A percentile compares a stretch with the other conserved stretches of the same genome.
These are phyloP conservation scores for Lyophyllum atratum DNA, from an alignment of 768 basidiomycete species.

Conservation along the genomic window DNA sequence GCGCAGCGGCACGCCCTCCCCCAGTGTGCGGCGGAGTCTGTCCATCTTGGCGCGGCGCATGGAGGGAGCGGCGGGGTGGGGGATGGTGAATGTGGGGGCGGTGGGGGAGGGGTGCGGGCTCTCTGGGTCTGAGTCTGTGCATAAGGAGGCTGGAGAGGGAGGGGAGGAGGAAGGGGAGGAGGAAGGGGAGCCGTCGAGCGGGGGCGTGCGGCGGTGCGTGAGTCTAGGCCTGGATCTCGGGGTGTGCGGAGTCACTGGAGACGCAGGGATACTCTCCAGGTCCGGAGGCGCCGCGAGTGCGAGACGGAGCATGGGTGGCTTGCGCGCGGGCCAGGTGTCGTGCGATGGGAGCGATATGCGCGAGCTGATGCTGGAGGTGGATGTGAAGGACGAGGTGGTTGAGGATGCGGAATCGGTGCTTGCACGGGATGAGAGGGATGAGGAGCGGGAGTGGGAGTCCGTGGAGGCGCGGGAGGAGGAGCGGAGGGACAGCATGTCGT, in stretches of 20 bases:
- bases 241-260: constrained; percentile 20
- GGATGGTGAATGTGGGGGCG: constrained; percentile 38
- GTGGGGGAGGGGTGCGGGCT: constrained; percentile 28
- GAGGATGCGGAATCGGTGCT: constrained; percentile 1
- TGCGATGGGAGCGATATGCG: background rate
- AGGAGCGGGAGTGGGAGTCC: constrained; percentile 19
- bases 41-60: constrained; percentile 63
- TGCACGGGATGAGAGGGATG: constrained; percentile 8
- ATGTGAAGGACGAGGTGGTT: background rate
- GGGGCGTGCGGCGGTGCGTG: constrained; percentile 23
- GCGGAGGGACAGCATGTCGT: constrained; percentile 10
- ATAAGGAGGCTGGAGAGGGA: no score
- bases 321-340: constrained; percentile 8
- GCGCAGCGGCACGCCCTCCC: constrained; percentile 60
- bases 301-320: constrained; percentile 17
- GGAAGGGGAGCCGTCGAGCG: constrained; percentile 2
- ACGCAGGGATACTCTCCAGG: constrained; percentile 29
- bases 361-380: constrained; percentile 15
- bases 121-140: background rate
- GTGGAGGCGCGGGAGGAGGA: constrained; percentile 15
- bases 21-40: constrained; percentile 59
- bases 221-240: background rate
- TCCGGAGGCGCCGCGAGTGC: constrained; percentile 8
- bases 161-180: background rate
- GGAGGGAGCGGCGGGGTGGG: constrained; percentile 42